Evolutionary conservation across 768 basidiomycete species (phyloP).

Genomic region (Naganishia randhawae): DNA sequence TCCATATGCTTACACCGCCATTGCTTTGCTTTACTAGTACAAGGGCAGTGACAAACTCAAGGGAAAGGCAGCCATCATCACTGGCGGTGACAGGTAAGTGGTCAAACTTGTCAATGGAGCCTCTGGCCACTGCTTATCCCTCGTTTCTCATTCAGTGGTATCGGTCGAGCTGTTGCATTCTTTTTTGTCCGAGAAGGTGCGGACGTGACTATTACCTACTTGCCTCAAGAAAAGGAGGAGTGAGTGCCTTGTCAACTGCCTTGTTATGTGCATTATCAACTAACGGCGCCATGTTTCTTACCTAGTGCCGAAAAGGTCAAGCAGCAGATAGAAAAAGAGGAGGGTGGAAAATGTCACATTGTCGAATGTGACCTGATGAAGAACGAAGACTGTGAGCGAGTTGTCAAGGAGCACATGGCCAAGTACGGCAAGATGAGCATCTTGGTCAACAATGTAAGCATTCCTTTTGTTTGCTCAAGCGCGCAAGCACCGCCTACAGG

Average conservation of each 20-base stretch:
- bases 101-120: conserved; percentile 12
- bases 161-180: conserved; percentile 44
- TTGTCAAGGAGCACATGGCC: conserved; percentile 57
- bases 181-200: conserved; percentile 54
- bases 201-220: conserved; percentile 54
- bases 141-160: conserved; percentile 38
- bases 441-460: conserved; percentile 32
- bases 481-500: neutral
- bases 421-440: conserved; percentile 40
- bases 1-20: too few species aligned
- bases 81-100: conserved; percentile 39
- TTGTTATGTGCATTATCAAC: neutral
- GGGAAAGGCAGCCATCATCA: conserved; percentile 48
- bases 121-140: neutral
- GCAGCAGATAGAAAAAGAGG: conserved; percentile 54
- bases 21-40: conserved; percentile 50
- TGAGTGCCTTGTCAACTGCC: conserved; percentile 32
- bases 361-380: conserved; percentile 54
- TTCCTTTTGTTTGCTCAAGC: neutral
- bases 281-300: neutral
- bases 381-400: conserved; percentile 52
- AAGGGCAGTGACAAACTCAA: conserved; percentile 56
- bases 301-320: conserved; percentile 55
- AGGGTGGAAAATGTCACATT: conserved; percentile 48
- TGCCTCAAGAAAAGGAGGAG: conserved; percentile 61